Evolutionary conservation across 768 basidiomycete species (phyloP).

Genomic region (Nevesoporus exiguus): DNA sequence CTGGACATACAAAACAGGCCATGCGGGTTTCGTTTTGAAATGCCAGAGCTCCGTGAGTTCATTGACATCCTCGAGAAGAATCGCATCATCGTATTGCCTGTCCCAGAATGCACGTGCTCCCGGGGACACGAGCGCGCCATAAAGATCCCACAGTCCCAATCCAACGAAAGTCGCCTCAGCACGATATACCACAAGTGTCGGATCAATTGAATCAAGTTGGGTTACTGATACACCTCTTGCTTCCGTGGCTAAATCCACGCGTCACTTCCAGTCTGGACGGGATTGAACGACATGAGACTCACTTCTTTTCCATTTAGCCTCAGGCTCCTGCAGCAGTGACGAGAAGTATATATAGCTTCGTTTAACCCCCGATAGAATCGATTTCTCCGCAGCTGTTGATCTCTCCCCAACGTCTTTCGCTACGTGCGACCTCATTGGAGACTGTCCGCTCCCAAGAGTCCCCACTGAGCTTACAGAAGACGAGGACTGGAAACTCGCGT

Average conservation of each 20-base stretch:
- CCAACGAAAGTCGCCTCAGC: slow-evolving; percentile 98
- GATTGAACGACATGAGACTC: slow-evolving; percentile 29
- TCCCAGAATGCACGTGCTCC: slow-evolving; percentile 86
- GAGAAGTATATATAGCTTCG: slow-evolving; percentile 98
- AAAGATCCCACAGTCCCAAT: slow-evolving; percentile 93
- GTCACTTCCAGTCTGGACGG: not conserved
- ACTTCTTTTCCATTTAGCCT: slow-evolving; percentile 96
- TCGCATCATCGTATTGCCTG: slow-evolving; percentile 83
- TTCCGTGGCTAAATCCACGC: slow-evolving; percentile 59
- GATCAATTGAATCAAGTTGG: slow-evolving; percentile 95
- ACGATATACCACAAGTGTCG: slow-evolving; percentile 91
- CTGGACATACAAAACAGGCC: slow-evolving; percentile 84
- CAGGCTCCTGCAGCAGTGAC: slow-evolving; percentile 92
- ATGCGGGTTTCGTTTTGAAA: slow-evolving; percentile 84
- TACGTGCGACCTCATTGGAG: slow-evolving; percentile 32
- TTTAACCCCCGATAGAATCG: slow-evolving; percentile 80
- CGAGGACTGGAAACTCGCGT: slow-evolving; percentile 62
- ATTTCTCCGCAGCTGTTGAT: slow-evolving; percentile 65
- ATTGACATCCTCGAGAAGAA: slow-evolving; percentile 83
- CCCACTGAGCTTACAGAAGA: slow-evolving; percentile 55
- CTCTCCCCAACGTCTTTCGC: slow-evolving; percentile 43
- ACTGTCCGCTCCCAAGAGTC: slow-evolving; percentile 41
- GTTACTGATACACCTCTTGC: slow-evolving; percentile 89
- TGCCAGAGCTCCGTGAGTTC: slow-evolving; percentile 93
- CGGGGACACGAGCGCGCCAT: slow-evolving; percentile 80